Evolutionary conservation across 257 asterid genomes (phyloP), one percentile per base, ranked within the genome.

Genomic region (Solanum tarapatanum): DNA sequence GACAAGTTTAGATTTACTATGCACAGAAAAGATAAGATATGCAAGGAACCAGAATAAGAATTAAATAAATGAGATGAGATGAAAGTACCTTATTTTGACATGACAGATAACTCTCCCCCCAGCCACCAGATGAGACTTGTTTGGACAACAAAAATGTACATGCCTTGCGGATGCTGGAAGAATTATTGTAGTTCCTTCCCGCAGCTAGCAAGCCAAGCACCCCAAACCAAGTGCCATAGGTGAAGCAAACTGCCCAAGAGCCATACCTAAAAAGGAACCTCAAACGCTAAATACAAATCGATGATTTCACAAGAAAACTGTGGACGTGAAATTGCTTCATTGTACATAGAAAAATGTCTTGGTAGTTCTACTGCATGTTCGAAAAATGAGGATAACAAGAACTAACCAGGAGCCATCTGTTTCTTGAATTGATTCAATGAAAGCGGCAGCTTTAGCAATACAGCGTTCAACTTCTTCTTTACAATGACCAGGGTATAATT

Each of bases 41-140:
- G 41, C 85, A 45, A 45, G 66, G 72, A 55, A 23, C 8, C 55
- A 69, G 80, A 79, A 32, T 8, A 43, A 48, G 23, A 55, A 80
- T n/a, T 66, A 21, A 28, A 75, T 33, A n/a, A 64, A 84, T 30
- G 68, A 45, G 21, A 82, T 82, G 66, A 48, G 28, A 9, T 82
- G 68, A 82, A 75, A 37, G 77, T 87, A 97, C 99, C 99, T 95
- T 93, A 92, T 96, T 92, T 92, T 95, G 98, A 88, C 98, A 94
- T 60, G 99, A 97, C 82, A 95, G 97, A 82, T 97, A 97, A 92
- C 99, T 97, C 92, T 95, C 99, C 60, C 99, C 99, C 99, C 99
- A 97, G 84, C 98, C 99, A 87, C 98, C 99, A 62, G 95, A 95
- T 86, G 97, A 92, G 72, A 94, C 93, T 89, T 97, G 98, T 84